These are phyloP conservation scores for Gaeumannomyces tritici DNA, from an alignment of 2,329 filamentous ascomycete species.

Conservation along the genomic window DNA sequence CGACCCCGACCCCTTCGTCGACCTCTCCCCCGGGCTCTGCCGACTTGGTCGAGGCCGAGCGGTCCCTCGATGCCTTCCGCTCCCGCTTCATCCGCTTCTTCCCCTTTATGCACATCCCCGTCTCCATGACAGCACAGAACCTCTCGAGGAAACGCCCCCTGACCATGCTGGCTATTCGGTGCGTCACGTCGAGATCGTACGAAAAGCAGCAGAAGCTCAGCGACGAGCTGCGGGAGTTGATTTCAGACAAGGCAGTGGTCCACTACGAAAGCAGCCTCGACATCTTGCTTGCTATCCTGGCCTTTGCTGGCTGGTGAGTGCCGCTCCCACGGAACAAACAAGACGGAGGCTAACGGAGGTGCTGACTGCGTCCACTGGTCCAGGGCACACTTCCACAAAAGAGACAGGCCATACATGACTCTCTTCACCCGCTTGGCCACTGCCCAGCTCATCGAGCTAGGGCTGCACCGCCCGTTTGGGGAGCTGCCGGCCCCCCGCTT, in stretches of 20 bases:
- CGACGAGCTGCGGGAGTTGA: slow-evolving; percentile 28
- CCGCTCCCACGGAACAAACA: slow-evolving; percentile 15
- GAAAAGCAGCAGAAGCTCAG: slow-evolving; percentile 28
- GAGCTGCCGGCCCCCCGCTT: slow-evolving; percentile 21
- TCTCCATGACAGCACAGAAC: slow-evolving; percentile 22
- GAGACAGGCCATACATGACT: slow-evolving; percentile 30
- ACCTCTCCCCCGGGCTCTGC: slow-evolving; percentile 12
- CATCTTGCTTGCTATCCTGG: slow-evolving; percentile 30
- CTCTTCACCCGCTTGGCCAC: slow-evolving; percentile 30
- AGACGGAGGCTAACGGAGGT: background rate
- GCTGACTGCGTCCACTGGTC: slow-evolving; percentile 17
- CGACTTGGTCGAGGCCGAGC: slow-evolving; percentile 23
- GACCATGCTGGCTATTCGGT: slow-evolving; percentile 39
- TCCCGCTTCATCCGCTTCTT: slow-evolving; percentile 28
- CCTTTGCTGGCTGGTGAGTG: slow-evolving; percentile 27
- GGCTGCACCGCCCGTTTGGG: slow-evolving; percentile 28
- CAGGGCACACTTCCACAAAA: slow-evolving; percentile 16
- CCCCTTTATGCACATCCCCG: slow-evolving; percentile 31
- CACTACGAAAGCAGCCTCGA: slow-evolving; percentile 39
- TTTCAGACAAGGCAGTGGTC: slow-evolving; percentile 34
- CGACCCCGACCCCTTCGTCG: slow-evolving; percentile 1
- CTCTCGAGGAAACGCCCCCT: slow-evolving; percentile 32
- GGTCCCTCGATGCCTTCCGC: slow-evolving; percentile 28
- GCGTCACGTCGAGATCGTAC: slow-evolving; percentile 30
- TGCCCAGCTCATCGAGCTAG: slow-evolving; percentile 33